Evolutionary conservation across 495 filamentous ascomycete genomes (phyloP), one percentile per base, ranked within the genome.

Genomic region (Daldinia grandis): DNA sequence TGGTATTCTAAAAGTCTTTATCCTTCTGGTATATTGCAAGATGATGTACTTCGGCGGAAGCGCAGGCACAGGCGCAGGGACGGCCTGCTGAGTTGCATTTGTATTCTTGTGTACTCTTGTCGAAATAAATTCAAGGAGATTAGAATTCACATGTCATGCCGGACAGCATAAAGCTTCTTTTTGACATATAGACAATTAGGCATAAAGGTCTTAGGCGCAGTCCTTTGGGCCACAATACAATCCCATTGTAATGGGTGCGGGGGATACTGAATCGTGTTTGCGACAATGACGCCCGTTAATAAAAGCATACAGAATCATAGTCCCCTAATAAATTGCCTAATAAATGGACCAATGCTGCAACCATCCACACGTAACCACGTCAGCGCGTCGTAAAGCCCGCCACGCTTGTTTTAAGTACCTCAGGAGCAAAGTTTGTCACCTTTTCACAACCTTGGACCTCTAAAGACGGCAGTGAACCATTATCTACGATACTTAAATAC

Each of bases 351-450:
- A 12, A 19, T 21, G 31, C 4, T 47, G 24, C 24, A 24, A 24
- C 65, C 70, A 68, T 58, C 65, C 42, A 65, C 21, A 38, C 38
- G 21, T n/a, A 65, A 58, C 70, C 70, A 73, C 70, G 70, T 73
- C 65, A 69, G 31, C 15, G 12, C 33, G 15, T 9, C 37, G 24
- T 47, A 19, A 56, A 59, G 42, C 5, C 35, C 47, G 68, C 58
- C 68, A 66, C 57, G 58, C 50, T 58, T 30, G 51, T 53, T 53
- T 58, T 51, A 35, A 53, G 24, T 28, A 53, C 25, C 28, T 53
- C 6, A 30, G 25, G 28, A 53, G 17, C 14, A 53, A 30, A 53
- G 24, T 53, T 53, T 30, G 24, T 1, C 0, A 8, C 7, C 17
- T 10, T 38, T 47, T 47, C 42, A 47, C 42, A 47, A 24, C 21